Evolutionary conservation across 306 rosid species (phyloP).

Genomic region (Vicia faba): DNA sequence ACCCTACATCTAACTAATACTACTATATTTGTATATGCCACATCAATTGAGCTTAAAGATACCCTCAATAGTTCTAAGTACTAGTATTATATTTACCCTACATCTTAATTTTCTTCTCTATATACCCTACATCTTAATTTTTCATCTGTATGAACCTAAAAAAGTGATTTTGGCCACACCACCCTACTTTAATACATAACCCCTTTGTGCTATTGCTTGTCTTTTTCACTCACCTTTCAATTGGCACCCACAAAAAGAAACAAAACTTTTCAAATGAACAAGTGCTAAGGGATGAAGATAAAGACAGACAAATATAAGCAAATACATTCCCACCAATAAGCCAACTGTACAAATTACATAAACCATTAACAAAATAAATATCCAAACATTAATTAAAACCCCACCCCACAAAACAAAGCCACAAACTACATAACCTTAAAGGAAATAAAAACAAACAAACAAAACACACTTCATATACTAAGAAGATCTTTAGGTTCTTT

Average conservation of each 20-base stretch:
- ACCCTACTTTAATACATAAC: slow-evolving; percentile 20
- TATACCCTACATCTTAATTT: background rate
- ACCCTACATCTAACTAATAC: slow-evolving; percentile 2
- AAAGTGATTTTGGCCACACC: too few relatives aligned
- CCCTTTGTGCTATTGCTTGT: slow-evolving; percentile 28
- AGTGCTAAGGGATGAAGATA: slow-evolving; percentile 41
- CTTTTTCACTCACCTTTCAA: slow-evolving; percentile 39
- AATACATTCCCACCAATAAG: slow-evolving; percentile 50
- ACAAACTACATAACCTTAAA: slow-evolving; percentile 45
- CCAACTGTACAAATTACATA: slow-evolving; percentile 66
- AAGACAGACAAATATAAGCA: slow-evolving; percentile 29
- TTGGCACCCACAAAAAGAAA: slow-evolving; percentile 24
- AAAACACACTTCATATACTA: slow-evolving; percentile 62
- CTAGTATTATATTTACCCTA: background rate
- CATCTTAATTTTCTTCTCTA: background rate
- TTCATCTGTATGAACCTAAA: too few relatives aligned
- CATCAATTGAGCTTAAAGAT: background rate
- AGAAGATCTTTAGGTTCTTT: slow-evolving; percentile 76
- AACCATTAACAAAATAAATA: slow-evolving; percentile 39
- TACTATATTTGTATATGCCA: background rate
- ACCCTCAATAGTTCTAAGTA: background rate
- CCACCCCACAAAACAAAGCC: slow-evolving; percentile 43
- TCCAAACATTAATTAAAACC: slow-evolving; percentile 51
- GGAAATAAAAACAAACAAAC: slow-evolving; percentile 45
- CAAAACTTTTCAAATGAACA: slow-evolving; percentile 36